These are phyloP conservation scores for Didymella pomorum DNA, from an alignment of 2,329 filamentous ascomycete genomes.

Conservation along the genomic window DNA sequence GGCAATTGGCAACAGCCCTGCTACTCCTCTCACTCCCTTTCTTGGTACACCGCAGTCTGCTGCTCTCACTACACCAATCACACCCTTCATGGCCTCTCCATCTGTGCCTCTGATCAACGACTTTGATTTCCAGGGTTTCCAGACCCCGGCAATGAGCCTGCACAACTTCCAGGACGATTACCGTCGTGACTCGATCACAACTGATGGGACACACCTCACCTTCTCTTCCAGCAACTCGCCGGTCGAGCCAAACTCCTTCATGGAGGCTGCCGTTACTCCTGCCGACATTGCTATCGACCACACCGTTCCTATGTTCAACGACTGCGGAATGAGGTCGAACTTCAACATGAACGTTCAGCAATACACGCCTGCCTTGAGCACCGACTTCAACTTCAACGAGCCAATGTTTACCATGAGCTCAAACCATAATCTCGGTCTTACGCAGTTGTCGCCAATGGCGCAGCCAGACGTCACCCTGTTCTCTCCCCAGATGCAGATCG, in stretches of 20 bases:
- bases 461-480: conserved; percentile 74
- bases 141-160: conserved; percentile 43
- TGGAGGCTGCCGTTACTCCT: conserved; percentile 54
- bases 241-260: conserved; percentile 52
- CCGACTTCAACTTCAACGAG: conserved; percentile 51
- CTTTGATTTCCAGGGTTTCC: conserved; percentile 44
- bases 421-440: conserved; percentile 30
- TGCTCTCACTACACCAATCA: conserved; percentile 47
- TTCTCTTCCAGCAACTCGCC: conserved; percentile 54
- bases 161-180: conserved; percentile 44
- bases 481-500: conserved; percentile 68
- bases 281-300: conserved; percentile 63
- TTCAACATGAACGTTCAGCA: conserved; percentile 68
- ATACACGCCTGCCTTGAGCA: conserved; percentile 57
- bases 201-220: conserved; percentile 48
- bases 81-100: conserved; percentile 53
- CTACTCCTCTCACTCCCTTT: conserved; percentile 49
- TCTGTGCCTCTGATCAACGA: conserved; percentile 49
- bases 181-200: conserved; percentile 50
- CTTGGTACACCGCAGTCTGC: conserved; percentile 48
- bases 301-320: conserved; percentile 65
- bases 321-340: conserved; percentile 65
- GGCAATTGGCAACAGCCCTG: conserved; percentile 35
- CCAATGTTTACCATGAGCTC: conserved; percentile 44
- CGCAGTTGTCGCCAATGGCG: conserved; percentile 73